Percentiles rank a stretch among this genome's conserved stretches.
Conservation (phyloP, 306 rosid genomes). For the Begonia loranthoides region DNA sequence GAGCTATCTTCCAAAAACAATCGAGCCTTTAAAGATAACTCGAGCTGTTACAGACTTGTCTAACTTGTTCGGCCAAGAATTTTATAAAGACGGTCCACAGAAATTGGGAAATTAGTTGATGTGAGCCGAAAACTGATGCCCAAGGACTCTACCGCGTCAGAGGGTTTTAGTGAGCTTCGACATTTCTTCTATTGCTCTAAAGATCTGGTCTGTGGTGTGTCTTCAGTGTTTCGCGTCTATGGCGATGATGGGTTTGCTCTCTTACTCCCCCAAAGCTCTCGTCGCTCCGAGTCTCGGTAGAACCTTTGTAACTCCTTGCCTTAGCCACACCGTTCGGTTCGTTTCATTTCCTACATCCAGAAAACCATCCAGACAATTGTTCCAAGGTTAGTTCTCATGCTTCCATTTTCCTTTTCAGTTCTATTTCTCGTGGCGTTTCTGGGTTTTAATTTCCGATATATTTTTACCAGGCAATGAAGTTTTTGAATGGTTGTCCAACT, state of each 20-base stretch:
- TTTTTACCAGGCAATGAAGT: too few relatives aligned
- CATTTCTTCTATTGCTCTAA: too few relatives aligned
- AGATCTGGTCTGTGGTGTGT: not conserved
- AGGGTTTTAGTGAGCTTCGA: too few relatives aligned
- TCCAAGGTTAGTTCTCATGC: slow-evolving; percentile 40
- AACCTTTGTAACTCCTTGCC: slow-evolving; percentile 1
- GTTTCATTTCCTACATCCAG: slow-evolving; percentile 23
- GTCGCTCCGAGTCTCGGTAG: slow-evolving; percentile 3
- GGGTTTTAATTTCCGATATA: not conserved
- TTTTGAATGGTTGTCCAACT: too few relatives aligned
- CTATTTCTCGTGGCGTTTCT: not conserved
- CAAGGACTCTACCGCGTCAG: too few relatives aligned
- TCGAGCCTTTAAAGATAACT: too few relatives aligned
- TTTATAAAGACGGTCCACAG: too few relatives aligned
- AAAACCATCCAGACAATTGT: slow-evolving; percentile 22
- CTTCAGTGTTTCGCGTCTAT: slow-evolving; percentile 16
- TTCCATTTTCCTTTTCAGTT: not conserved
- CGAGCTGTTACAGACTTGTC: too few relatives aligned
- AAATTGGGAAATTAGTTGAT: too few relatives aligned
- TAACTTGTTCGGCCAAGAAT: too few relatives aligned
- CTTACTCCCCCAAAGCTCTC: slow-evolving; percentile 23
- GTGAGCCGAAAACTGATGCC: too few relatives aligned
- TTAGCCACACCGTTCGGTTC: slow-evolving; percentile 22
- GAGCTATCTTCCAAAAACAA: too few relatives aligned
- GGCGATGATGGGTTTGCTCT: slow-evolving; percentile 31